Evolutionary conservation across 306 rosid species (phyloP).

Genomic region (Prunus armeniaca): DNA sequence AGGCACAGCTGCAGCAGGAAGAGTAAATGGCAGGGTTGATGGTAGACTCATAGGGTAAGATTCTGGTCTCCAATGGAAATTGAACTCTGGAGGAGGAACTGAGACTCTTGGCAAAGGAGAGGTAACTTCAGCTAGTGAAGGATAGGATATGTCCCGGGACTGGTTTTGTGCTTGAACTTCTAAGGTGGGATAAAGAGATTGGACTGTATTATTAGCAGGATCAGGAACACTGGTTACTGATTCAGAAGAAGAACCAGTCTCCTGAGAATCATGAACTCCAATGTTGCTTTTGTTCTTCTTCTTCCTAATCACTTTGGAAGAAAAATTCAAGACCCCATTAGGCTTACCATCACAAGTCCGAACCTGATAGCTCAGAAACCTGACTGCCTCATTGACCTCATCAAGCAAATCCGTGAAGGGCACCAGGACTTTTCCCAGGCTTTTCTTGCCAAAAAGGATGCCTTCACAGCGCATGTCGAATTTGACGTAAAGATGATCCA

Average conservation of each 20-base stretch:
- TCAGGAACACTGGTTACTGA: background rate
- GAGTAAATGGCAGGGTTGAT: background rate
- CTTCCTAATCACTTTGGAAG: conserved; percentile 21
- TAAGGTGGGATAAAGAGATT: conserved; percentile 12
- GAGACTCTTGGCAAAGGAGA: conserved; percentile 11
- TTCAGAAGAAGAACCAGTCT: background rate
- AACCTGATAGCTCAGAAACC: conserved; percentile 31
- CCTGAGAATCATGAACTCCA: background rate
- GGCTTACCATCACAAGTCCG: conserved; percentile 25
- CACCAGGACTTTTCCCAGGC: conserved; percentile 32
- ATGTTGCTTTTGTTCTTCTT: background rate
- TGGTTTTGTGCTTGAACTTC: background rate
- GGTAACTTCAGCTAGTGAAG: conserved; percentile 3
- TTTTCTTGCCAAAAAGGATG: conserved; percentile 22
- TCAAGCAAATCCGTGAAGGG: conserved; percentile 31
- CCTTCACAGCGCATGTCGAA: conserved; percentile 31
- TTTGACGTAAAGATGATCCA: conserved; percentile 7
- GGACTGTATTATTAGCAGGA: background rate
- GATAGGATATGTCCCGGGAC: conserved; percentile 10
- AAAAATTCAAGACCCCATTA: conserved; percentile 34
- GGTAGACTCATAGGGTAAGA: background rate
- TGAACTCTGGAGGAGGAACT: background rate
- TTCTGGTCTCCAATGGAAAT: background rate
- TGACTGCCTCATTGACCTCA: conserved; percentile 20
- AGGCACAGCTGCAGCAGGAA: background rate